A percentile compares a stretch with the other conserved stretches of the same genome.
Conservation (phyloP, 202 grass and related monocot species). For the Panicum hallii region DNA sequence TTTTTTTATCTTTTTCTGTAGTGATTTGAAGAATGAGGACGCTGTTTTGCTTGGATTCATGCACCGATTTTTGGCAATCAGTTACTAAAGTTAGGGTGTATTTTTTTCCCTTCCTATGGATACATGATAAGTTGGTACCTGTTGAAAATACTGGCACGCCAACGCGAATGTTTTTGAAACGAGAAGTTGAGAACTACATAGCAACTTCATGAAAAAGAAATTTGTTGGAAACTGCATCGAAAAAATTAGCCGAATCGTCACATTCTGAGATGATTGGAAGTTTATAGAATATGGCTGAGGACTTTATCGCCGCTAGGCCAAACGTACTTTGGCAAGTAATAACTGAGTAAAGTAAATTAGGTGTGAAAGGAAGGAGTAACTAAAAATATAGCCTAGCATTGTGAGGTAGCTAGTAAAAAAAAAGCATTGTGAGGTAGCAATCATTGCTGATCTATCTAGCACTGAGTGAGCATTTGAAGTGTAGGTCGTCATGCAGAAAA, state of each 20-base stretch:
- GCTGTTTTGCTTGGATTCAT: background rate
- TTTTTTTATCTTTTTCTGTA: background rate
- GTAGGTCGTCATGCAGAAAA: constrained; percentile 15
- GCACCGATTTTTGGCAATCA: background rate
- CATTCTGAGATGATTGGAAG: background rate
- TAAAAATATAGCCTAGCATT: background rate
- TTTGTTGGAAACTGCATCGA: background rate
- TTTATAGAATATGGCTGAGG: background rate
- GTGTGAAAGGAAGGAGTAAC: background rate
- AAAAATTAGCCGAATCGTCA: background rate
- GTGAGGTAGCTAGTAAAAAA: background rate
- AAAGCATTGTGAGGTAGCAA: background rate
- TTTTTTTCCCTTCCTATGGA: background rate
- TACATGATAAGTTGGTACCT: background rate
- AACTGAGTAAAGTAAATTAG: background rate
- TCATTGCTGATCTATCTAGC: background rate
- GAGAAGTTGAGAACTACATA: background rate
- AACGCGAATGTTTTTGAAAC: background rate
- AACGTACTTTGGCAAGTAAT: background rate
- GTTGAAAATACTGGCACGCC: background rate
- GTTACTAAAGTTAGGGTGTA: background rate
- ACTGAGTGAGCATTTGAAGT: background rate
- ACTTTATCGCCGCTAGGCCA: background rate
- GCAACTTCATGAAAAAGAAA: background rate
- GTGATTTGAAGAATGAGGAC: background rate